phyloP scores from a whole-genome alignment of 2,329 filamentous ascomycete genomes.

The Dothiorella sarmentorum region DNA sequence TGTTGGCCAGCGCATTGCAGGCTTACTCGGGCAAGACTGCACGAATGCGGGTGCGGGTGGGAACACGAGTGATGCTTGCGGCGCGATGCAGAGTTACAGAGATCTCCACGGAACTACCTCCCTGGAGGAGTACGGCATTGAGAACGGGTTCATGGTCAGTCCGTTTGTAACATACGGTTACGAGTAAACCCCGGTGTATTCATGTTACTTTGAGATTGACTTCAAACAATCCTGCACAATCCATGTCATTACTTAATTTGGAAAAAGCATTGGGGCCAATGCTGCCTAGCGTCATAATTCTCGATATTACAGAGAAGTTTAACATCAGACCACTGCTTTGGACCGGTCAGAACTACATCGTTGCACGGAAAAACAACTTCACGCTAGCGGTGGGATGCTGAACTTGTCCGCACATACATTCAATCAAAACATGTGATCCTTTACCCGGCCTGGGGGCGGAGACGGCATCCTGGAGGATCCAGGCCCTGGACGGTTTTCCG shows the following conservation, averaged over 20 bases:
- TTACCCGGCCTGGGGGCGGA: no score
- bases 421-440: no score
- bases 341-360: no score
- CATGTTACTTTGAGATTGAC: background rate
- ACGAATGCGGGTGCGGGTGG: constrained; percentile 22
- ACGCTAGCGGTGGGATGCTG: no score
- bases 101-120: constrained; percentile 32
- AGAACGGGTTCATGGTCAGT: constrained; percentile 31
- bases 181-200: no score
- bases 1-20: constrained; percentile 32
- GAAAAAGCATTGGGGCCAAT: background rate
- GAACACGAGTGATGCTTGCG: constrained; percentile 24
- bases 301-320: no score
- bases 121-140: constrained; percentile 27
- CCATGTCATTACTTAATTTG: background rate
- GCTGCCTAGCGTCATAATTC: no score
- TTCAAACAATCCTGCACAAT: background rate
- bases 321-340: no score
- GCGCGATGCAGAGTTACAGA: constrained; percentile 29
- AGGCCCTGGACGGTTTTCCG: no score
- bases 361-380: no score
- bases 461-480: no score
- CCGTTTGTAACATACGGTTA: constrained; percentile 8
- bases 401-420: no score
- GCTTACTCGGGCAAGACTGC: constrained; percentile 25